Percentiles rank a stretch among this genome's conserved stretches.
Conservation (phyloP, 2,329 filamentous ascomycete species). For the Elsinoe batatas region DNA sequence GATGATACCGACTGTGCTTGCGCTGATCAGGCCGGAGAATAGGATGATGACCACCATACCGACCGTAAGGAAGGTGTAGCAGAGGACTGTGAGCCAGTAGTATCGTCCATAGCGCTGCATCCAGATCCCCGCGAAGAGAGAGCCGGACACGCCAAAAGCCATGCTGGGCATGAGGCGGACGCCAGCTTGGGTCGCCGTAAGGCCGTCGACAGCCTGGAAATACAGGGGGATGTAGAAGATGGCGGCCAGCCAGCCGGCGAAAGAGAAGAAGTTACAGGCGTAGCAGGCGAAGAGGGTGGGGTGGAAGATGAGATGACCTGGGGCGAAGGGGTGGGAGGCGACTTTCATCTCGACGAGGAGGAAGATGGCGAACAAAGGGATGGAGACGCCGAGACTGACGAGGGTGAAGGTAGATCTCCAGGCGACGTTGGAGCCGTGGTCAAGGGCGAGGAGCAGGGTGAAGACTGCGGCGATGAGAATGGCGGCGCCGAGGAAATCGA, state of each 20-base stretch:
- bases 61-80: constrained; percentile 45
- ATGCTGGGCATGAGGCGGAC: constrained; percentile 58
- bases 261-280: constrained; percentile 61
- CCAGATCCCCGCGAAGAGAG: constrained; percentile 52
- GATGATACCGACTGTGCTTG: constrained; percentile 45
- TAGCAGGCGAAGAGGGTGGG: constrained; percentile 57
- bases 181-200: constrained; percentile 55
- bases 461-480: constrained; percentile 57
- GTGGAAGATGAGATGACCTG: constrained; percentile 62
- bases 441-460: constrained; percentile 57
- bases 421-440: constrained; percentile 61
- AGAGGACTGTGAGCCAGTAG: constrained; percentile 55
- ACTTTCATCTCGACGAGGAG: constrained; percentile 57
- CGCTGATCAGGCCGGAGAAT: constrained; percentile 44
- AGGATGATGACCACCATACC: constrained; percentile 49
- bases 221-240: constrained; percentile 70
- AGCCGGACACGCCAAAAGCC: constrained; percentile 51
- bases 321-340: constrained; percentile 63
- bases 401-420: constrained; percentile 54
- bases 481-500: constrained; percentile 65
- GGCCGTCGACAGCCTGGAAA: constrained; percentile 61
- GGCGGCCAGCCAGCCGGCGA: constrained; percentile 49
- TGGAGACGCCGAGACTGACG: constrained; percentile 45
- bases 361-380: constrained; percentile 56
- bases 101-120: constrained; percentile 64